phyloP scores from a whole-genome alignment of 495 filamentous ascomycete species.

The Penicillium canariense region DNA sequence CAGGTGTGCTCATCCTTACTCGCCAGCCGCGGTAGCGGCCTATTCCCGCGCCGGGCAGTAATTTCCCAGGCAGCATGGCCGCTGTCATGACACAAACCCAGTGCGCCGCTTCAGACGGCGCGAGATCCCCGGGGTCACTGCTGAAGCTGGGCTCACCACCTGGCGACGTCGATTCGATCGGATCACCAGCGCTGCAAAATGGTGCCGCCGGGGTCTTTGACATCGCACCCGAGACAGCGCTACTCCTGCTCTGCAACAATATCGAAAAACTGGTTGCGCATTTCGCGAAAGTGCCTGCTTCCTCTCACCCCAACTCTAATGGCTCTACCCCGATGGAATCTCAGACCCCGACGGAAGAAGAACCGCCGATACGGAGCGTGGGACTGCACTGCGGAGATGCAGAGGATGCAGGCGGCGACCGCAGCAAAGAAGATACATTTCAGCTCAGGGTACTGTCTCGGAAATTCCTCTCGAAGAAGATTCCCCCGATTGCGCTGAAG shows the following conservation, averaged over 20 bases:
- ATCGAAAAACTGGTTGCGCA: constrained; percentile 70
- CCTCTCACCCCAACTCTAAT: constrained; percentile 30
- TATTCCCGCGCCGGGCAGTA: constrained; percentile 24
- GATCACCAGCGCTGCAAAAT: constrained; percentile 13
- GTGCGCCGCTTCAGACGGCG: background rate
- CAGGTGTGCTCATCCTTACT: constrained; percentile 22
- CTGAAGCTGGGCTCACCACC: constrained; percentile 18
- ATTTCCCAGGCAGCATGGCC: constrained; percentile 19
- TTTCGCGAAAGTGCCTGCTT: constrained; percentile 63
- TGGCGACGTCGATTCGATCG: constrained; percentile 15
- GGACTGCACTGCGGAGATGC: constrained; percentile 31
- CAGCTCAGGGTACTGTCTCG: constrained; percentile 61
- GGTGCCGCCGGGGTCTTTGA: constrained; percentile 60
- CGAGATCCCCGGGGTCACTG: constrained; percentile 12
- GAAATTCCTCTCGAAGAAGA: constrained; percentile 86
- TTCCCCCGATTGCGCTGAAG: constrained; percentile 74
- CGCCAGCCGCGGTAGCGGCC: constrained; percentile 6
- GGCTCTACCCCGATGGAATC: constrained; percentile 58
- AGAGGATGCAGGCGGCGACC: background rate
- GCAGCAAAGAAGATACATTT: constrained; percentile 17
- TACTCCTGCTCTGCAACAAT: constrained; percentile 71
- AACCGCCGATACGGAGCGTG: constrained; percentile 18
- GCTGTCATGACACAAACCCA: constrained; percentile 25
- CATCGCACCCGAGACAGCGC: constrained; percentile 68
- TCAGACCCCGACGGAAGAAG: constrained; percentile 38